These are phyloP conservation scores for Pyrenula aspistea DNA, from an alignment of 495 filamentous ascomycete species.

Conservation along the genomic window DNA sequence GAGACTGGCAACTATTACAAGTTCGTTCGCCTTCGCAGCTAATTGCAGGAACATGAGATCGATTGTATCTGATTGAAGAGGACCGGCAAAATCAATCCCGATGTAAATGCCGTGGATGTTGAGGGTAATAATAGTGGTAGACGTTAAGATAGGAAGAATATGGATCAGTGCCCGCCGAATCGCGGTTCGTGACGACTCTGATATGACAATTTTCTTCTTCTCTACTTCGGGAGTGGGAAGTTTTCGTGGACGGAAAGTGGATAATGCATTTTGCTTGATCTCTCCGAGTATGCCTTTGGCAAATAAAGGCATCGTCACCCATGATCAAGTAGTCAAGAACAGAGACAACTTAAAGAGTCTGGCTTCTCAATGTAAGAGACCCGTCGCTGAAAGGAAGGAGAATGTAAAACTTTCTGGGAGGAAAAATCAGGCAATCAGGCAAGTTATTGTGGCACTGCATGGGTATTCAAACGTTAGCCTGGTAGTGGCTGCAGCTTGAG, in stretches of 20 bases:
- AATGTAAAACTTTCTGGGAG: too few relatives aligned
- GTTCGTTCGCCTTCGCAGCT: slow-evolving; percentile 11
- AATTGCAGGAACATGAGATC: slow-evolving; percentile 12
- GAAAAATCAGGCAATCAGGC: neutral
- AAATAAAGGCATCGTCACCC: neutral
- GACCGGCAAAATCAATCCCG: slow-evolving; percentile 6
- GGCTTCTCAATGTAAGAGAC: too few relatives aligned
- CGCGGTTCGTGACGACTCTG: slow-evolving; percentile 2
- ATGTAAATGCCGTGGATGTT: slow-evolving; percentile 7
- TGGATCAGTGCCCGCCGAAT: slow-evolving; percentile 7
- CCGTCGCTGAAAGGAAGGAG: too few relatives aligned
- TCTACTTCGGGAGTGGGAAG: neutral
- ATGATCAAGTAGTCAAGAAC: neutral
- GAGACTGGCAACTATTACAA: slow-evolving; percentile 9
- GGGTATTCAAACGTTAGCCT: too few relatives aligned
- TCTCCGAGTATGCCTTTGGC: neutral
- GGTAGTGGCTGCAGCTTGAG: too few relatives aligned
- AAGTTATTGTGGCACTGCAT: neutral
- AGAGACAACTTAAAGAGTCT: too few relatives aligned
- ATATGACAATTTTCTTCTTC: neutral
- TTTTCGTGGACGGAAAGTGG: neutral
- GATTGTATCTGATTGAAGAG: slow-evolving; percentile 7
- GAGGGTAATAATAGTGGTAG: slow-evolving; percentile 6
- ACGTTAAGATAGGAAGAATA: slow-evolving; percentile 6
- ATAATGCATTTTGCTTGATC: neutral